phyloP scores from a whole-genome alignment of 306 rosid genomes.

The Spatholobus suberectus region DNA sequence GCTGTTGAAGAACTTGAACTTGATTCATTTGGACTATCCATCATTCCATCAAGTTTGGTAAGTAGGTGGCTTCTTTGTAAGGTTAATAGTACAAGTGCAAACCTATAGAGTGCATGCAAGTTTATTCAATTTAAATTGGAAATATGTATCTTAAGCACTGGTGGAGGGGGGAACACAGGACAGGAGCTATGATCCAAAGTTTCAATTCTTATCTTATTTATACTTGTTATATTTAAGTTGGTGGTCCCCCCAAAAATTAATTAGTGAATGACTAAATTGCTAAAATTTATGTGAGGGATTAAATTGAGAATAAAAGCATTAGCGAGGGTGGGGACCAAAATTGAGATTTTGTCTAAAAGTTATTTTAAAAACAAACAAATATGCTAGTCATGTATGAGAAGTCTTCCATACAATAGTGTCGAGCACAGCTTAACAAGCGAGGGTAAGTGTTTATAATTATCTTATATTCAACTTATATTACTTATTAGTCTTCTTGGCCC shows the following conservation, averaged over 20 bases:
- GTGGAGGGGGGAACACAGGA: background rate
- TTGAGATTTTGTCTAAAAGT: background rate
- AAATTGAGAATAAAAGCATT: background rate
- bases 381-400: background rate
- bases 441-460: background rate
- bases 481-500: background rate
- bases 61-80: conserved; percentile 41
- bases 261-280: background rate
- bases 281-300: background rate
- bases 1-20: conserved; percentile 88
- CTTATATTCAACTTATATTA: background rate
- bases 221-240: background rate
- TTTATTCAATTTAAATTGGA: background rate
- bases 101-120: conserved; percentile 30
- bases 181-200: background rate
- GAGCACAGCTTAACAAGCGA: background rate
- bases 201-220: background rate
- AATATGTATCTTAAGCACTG: background rate
- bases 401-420: background rate
- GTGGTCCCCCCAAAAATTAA: background rate
- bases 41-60: conserved; percentile 92
- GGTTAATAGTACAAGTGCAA: conserved; percentile 4
- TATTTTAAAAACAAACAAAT: background rate
- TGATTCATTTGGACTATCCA: conserved; percentile 90
- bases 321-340: background rate